Conservation (phyloP, 192 early-diverging fungal species). For the Coemansia sp. region DNA sequence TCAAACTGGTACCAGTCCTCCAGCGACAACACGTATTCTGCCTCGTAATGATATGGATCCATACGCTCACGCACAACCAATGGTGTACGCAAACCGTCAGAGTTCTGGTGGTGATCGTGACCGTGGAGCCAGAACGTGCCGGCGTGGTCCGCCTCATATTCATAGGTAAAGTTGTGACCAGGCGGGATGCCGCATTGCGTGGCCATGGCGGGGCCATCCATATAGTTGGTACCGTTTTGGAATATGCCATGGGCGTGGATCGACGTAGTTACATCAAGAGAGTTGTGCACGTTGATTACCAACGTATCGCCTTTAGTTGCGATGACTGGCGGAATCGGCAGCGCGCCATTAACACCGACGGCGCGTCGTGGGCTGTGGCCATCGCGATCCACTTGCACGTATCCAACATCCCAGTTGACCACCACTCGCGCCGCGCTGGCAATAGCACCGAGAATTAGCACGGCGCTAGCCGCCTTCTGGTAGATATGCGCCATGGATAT, state of each 20-base stretch:
- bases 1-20: slow-evolving; percentile 67
- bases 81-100: slow-evolving; percentile 73
- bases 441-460: background rate
- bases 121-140: slow-evolving; percentile 86
- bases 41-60: slow-evolving; percentile 62
- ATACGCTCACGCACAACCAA: slow-evolving; percentile 62
- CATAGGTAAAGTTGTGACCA: slow-evolving; percentile 64
- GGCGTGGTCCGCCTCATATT: slow-evolving; percentile 43
- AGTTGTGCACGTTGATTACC: slow-evolving; percentile 37
- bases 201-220: slow-evolving; percentile 68
- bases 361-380: slow-evolving; percentile 60
- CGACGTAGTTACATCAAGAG: slow-evolving; percentile 58
- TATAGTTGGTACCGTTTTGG: slow-evolving; percentile 65
- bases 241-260: slow-evolving; percentile 78
- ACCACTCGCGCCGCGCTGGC: background rate
- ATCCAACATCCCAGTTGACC: slow-evolving; percentile 65
- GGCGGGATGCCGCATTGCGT: slow-evolving; percentile 75
- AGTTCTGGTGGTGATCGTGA: slow-evolving; percentile 69
- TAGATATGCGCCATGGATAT: background rate
- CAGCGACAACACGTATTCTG: slow-evolving; percentile 62
- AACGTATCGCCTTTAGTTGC: slow-evolving; percentile 25
- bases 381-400: slow-evolving; percentile 62
- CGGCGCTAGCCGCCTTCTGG: background rate
- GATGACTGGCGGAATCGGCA: slow-evolving; percentile 49
- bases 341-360: slow-evolving; percentile 62